A percentile compares a stretch with the other conserved stretches of the same genome.
phyloP scores from a whole-genome alignment of 495 filamentous ascomycete species.

The Mytilinidion resinicola region DNA sequence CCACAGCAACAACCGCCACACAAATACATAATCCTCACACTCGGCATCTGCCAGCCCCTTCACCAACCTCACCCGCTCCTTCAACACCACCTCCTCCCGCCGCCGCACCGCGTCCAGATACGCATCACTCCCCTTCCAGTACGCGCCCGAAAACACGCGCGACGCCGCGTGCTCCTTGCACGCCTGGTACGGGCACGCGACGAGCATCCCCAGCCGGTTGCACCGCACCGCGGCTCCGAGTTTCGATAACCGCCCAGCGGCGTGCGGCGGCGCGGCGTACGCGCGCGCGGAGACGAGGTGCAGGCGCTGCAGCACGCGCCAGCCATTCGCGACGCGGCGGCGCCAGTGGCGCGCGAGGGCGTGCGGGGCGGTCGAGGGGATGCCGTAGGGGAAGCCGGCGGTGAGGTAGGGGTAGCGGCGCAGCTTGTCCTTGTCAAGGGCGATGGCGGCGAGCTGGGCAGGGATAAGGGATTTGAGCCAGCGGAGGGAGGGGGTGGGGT shows the following conservation, averaged over 20 bases:
- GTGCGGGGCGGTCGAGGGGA: neutral
- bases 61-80: neutral
- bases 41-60: neutral
- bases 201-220: constrained; percentile 1
- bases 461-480: constrained; percentile 8
- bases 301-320: neutral
- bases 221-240: neutral
- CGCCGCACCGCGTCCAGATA: neutral
- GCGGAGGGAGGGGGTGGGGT: neutral
- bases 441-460: neutral
- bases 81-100: constrained; percentile 1
- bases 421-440: constrained; percentile 8
- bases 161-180: constrained; percentile 5
- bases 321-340: constrained; percentile 1
- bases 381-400: constrained; percentile 7
- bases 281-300: constrained; percentile 5
- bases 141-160: neutral
- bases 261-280: neutral
- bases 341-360: constrained; percentile 2
- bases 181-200: neutral
- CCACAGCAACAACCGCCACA: constrained; percentile 7
- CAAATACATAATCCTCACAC: constrained; percentile 3
- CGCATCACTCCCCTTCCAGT: neutral
- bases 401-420: neutral
- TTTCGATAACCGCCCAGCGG: neutral